These are phyloP conservation scores for Aspergillus oerlinghausenensis DNA, from an alignment of 2,329 filamentous ascomycete species.

Conservation along the genomic window DNA sequence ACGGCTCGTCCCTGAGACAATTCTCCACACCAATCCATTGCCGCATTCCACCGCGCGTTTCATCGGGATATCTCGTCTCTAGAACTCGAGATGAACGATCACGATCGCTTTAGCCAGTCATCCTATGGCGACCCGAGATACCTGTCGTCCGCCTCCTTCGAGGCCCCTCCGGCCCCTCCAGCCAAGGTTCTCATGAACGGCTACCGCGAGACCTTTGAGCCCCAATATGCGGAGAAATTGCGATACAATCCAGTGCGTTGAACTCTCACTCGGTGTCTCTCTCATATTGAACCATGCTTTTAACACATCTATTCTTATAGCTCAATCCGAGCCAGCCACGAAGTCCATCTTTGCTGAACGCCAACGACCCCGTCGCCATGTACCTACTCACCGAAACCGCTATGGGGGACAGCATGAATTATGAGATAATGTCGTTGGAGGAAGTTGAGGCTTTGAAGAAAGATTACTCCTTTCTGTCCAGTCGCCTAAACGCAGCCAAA, in stretches of 20 bases:
- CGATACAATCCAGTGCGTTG: conserved; percentile 55
- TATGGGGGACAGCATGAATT: conserved; percentile 79
- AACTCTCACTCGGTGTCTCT: not conserved
- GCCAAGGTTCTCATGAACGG: conserved; percentile 53
- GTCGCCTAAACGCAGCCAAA: conserved; percentile 75
- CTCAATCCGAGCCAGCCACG: conserved; percentile 42
- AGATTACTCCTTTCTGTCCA: conserved; percentile 66
- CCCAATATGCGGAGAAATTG: conserved; percentile 52
- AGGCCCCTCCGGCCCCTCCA: conserved; percentile 27
- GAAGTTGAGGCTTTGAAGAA: conserved; percentile 91
- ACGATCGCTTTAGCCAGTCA: conserved; percentile 37
- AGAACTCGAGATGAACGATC: conserved; percentile 28
- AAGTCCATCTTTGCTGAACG: conserved; percentile 37
- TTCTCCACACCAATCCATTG: conserved; percentile 3
- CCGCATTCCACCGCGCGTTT: not conserved
- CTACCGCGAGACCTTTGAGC: conserved; percentile 55
- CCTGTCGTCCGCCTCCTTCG: conserved; percentile 32
- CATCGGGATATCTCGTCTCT: conserved; percentile 5
- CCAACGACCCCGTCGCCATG: conserved; percentile 65
- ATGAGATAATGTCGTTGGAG: conserved; percentile 80
- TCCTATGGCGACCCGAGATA: conserved; percentile 40
- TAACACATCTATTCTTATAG: conserved; percentile 36
- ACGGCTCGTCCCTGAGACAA: conserved; percentile 12
- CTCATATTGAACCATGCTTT: not conserved
- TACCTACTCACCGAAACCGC: conserved; percentile 93